Conservation (phyloP, 805 yeast genomes). For the Aciculoconidium aculeatum region DNA sequence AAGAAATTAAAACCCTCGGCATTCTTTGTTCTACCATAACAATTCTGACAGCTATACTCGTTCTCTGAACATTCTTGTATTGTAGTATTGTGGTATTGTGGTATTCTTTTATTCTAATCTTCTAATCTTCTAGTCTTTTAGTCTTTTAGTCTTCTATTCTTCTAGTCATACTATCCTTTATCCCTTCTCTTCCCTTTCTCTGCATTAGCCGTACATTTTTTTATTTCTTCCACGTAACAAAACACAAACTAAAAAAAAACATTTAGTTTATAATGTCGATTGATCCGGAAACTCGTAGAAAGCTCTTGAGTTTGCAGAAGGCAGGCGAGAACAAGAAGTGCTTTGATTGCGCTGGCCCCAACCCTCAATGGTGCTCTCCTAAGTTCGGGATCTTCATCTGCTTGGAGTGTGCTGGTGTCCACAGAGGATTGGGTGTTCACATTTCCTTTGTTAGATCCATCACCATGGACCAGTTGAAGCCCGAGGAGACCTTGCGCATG, state of each 20-base stretch:
- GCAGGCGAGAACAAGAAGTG: slow-evolving; percentile 80
- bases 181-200: background rate
- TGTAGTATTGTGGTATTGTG: too few species aligned
- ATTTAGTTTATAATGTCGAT: slow-evolving; percentile 57
- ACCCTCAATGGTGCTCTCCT: slow-evolving; percentile 99
- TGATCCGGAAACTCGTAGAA: slow-evolving; percentile 88
- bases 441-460: slow-evolving; percentile 93
- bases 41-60: too few species aligned
- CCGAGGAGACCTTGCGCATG: slow-evolving; percentile 86
- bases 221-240: slow-evolving; percentile 1
- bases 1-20: too few species aligned
- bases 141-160: too few species aligned
- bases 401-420: slow-evolving; percentile 96
- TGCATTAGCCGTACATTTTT: background rate
- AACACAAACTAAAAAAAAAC: slow-evolving; percentile 1
- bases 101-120: too few species aligned
- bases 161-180: background rate
- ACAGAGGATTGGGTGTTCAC: slow-evolving; percentile 94
- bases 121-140: too few species aligned
- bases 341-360: slow-evolving; percentile 90
- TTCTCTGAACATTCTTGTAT: too few species aligned
- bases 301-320: slow-evolving; percentile 69
- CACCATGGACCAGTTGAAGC: slow-evolving; percentile 97
- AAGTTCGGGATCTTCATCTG: slow-evolving; percentile 97
- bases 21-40: too few species aligned